These are phyloP conservation scores for Parastagonospora avenae DNA, from an alignment of 2,329 filamentous ascomycete genomes.

Conservation along the genomic window DNA sequence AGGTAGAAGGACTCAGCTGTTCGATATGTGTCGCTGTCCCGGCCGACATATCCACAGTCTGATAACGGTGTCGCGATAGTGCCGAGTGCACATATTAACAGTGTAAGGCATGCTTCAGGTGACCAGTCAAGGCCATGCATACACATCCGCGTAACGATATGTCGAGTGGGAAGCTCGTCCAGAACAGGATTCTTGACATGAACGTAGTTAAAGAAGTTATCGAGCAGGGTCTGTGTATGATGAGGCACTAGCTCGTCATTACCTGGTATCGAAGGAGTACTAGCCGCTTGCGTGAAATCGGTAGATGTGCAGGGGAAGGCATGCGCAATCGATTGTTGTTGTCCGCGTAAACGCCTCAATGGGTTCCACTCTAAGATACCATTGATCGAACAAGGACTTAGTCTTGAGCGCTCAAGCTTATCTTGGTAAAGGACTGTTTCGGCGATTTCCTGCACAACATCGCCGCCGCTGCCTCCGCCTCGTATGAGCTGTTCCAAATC, in stretches of 20 bases:
- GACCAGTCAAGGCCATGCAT: background rate
- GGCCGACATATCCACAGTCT: background rate
- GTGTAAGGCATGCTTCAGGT: background rate
- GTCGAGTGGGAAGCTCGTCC: background rate
- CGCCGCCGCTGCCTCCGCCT: background rate
- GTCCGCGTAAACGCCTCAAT: background rate
- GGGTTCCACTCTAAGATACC: background rate
- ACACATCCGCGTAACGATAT: background rate
- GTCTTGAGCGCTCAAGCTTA: background rate
- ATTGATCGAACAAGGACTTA: background rate
- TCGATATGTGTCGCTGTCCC: background rate
- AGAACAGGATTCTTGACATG: background rate
- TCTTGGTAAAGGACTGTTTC: background rate
- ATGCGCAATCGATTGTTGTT: background rate
- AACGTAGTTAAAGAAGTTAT: background rate
- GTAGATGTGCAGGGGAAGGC: background rate
- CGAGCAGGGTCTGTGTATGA: background rate
- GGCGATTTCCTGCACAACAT: background rate
- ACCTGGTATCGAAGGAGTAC: background rate
- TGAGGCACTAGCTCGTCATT: background rate
- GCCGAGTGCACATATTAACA: background rate
- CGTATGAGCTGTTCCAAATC: conserved; percentile 7
- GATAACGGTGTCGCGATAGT: background rate
- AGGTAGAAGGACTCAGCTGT: background rate
- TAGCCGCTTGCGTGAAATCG: background rate